phyloP scores from a whole-genome alignment of 805 yeast genomes.

The Tetrapisispora iriomotensis region DNA sequence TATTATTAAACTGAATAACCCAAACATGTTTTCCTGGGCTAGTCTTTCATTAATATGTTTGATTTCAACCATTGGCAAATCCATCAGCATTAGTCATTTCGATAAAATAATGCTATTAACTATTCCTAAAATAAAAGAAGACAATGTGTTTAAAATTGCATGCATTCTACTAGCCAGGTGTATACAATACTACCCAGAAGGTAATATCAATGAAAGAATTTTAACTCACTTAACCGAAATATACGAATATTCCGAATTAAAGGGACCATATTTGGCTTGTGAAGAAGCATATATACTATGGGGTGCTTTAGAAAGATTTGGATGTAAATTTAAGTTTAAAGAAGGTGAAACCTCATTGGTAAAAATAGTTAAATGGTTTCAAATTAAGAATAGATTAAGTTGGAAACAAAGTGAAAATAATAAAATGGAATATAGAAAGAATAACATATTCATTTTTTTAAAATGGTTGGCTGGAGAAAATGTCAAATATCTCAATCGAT shows the following conservation, averaged over 20 bases:
- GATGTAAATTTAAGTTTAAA: constrained; percentile 28
- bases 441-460: constrained; percentile 29
- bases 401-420: constrained; percentile 35
- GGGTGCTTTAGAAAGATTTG: constrained; percentile 34
- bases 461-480: constrained; percentile 35
- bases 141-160: constrained; percentile 15
- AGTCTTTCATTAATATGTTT: constrained; percentile 18
- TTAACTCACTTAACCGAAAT: constrained; percentile 39
- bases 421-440: constrained; percentile 7
- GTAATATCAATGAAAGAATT: constrained; percentile 32
- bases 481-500: too few species aligned
- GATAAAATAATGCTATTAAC: constrained; percentile 23
- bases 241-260: constrained; percentile 45
- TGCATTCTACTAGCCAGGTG: constrained; percentile 17
- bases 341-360: constrained; percentile 23
- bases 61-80: constrained; percentile 8
- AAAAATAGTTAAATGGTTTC: constrained; percentile 41
- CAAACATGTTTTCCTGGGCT: constrained; percentile 13
- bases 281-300: constrained; percentile 46
- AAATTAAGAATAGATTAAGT: constrained; percentile 13
- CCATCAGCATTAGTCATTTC: constrained; percentile 9
- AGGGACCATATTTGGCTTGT: constrained; percentile 46
- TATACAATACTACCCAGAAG: constrained; percentile 13
- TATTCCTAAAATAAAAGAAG: constrained; percentile 28
- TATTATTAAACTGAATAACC: constrained; percentile 12